A percentile compares a stretch with the other conserved stretches of the same genome.
Conservation (phyloP, 2,329 filamentous ascomycete genomes). For the Cladosporium cucumerinum region DNA sequence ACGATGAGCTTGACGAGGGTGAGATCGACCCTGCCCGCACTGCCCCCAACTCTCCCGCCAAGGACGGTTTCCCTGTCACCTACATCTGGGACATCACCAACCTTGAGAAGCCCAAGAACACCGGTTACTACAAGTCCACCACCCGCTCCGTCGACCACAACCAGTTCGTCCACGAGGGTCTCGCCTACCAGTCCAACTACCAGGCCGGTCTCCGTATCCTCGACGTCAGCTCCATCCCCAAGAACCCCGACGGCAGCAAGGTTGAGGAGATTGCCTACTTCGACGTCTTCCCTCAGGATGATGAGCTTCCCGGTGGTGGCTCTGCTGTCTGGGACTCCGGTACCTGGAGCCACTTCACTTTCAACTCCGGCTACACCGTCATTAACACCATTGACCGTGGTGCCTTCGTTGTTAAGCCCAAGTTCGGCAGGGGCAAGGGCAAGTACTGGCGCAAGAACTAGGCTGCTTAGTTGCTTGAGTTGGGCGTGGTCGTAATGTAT, state of each 20-base stretch:
- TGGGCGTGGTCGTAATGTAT: not conserved
- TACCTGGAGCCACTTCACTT: constrained; percentile 51
- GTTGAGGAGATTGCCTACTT: constrained; percentile 52
- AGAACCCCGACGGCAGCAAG: constrained; percentile 44
- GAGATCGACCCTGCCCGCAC: constrained; percentile 33
- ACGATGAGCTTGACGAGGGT: constrained; percentile 54
- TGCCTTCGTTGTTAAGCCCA: constrained; percentile 46
- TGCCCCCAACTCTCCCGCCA: constrained; percentile 23
- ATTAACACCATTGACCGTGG: constrained; percentile 54
- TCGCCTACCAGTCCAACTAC: constrained; percentile 40
- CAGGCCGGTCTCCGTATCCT: constrained; percentile 36
- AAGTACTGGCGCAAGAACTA: constrained; percentile 16
- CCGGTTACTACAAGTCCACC: constrained; percentile 39
- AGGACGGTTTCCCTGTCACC: constrained; percentile 44
- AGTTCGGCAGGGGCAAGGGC: constrained; percentile 16
- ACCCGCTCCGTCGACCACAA: constrained; percentile 42
- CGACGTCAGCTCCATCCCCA: constrained; percentile 37
- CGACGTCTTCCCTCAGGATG: constrained; percentile 52
- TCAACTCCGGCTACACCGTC: constrained; percentile 49
- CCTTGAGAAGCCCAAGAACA: constrained; percentile 43
- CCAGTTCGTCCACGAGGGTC: constrained; percentile 40
- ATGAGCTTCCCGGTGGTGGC: constrained; percentile 36
- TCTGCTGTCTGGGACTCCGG: constrained; percentile 27
- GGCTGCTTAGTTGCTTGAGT: not conserved
- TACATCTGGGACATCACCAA: constrained; percentile 44